phyloP scores from a whole-genome alignment of 2,329 filamentous ascomycete genomes.

The Dendrostoma leiphaemia region DNA sequence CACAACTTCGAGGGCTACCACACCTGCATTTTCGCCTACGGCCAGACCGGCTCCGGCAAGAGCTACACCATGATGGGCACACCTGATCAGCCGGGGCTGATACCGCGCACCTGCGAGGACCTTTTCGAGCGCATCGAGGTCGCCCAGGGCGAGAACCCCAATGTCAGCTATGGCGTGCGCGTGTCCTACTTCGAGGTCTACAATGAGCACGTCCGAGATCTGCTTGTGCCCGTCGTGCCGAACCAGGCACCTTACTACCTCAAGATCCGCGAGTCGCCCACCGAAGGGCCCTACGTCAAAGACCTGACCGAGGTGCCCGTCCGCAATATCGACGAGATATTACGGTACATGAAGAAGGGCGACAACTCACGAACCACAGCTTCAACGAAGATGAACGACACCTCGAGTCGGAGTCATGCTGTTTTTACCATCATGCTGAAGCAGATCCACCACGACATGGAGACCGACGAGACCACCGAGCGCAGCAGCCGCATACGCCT shows the following conservation, averaged over 20 bases:
- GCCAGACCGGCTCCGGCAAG: slow-evolving; percentile 96
- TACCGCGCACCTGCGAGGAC: slow-evolving; percentile 93
- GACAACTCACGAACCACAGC: slow-evolving; percentile 86
- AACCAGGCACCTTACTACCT: slow-evolving; percentile 85
- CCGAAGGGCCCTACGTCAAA: slow-evolving; percentile 94
- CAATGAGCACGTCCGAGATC: slow-evolving; percentile 96
- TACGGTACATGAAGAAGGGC: slow-evolving; percentile 86
- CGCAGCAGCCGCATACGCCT: slow-evolving; percentile 89
- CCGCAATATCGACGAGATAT: slow-evolving; percentile 80
- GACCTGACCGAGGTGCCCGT: slow-evolving; percentile 93
- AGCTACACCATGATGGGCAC: slow-evolving; percentile 98
- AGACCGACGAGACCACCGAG: slow-evolving; percentile 97
- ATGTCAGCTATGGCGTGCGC: slow-evolving; percentile 94
- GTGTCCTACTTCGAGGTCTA: slow-evolving; percentile 99
- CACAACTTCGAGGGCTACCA: slow-evolving; percentile 99
- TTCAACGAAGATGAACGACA: slow-evolving; percentile 99
- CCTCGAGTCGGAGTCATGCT: slow-evolving; percentile 90
- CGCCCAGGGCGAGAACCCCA: slow-evolving; percentile 73
- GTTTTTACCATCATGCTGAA: slow-evolving; percentile 98
- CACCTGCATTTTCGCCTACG: slow-evolving; percentile 98
- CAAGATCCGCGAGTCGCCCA: slow-evolving; percentile 94
- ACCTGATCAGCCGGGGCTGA: slow-evolving; percentile 81
- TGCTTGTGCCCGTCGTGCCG: slow-evolving; percentile 71
- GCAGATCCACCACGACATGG: slow-evolving; percentile 96
- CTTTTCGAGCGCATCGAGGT: slow-evolving; percentile 90